Base-by-base conservation (phyloP, 129 eudicot species). In the Sambucus nigra region DNA sequence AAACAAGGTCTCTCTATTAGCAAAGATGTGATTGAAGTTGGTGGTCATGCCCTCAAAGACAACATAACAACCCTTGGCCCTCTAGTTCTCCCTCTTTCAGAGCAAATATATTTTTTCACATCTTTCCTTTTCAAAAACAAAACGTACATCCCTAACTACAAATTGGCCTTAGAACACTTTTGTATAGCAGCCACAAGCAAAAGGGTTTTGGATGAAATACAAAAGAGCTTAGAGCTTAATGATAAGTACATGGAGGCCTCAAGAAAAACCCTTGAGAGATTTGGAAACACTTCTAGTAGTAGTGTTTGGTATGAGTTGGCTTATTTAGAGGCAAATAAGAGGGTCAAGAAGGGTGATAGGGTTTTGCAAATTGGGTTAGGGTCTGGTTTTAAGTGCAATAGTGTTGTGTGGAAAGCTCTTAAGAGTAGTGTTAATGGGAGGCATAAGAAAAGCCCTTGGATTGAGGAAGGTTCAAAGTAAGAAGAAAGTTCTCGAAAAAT, bases 221-320 rank as follows among this genome's bases (percentile, higher is more conserved):
- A 75, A 47, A 75, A 60, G 59, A 75, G 64, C 65, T 66, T 75
- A 51, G 72, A 64, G 32, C 68, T 75, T 14, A 58, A 64, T 0
- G 74, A 75, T 1, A 69, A 75, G 18, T 53, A 59, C 47, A 75
- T 75, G 80, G 76, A 75, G 18, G 80, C 80, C 5, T 75, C 80
- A 22, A 75, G 72, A 28, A 69, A 23, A 52, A 75, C 80, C 5
- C 61, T 75, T 21, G 72, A 75, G 61, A 25, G 72, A 59, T 75
- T 75, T 49, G 80, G 80, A 2, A 75, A 75, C 61, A 75, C 80
- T 8, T 75, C 80, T 1, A 63, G 80, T 49, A 75, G 80, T 51
- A 75, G 80, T 60, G 53, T 75, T 32, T 75, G 80, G 80, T 75
- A 69, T 65, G 80, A 75, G 22, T 35, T 75, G 53, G 76, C 80